These are phyloP conservation scores for Aspergillus awamori DNA, from an alignment of 2,329 filamentous ascomycete species.

Conservation along the genomic window DNA sequence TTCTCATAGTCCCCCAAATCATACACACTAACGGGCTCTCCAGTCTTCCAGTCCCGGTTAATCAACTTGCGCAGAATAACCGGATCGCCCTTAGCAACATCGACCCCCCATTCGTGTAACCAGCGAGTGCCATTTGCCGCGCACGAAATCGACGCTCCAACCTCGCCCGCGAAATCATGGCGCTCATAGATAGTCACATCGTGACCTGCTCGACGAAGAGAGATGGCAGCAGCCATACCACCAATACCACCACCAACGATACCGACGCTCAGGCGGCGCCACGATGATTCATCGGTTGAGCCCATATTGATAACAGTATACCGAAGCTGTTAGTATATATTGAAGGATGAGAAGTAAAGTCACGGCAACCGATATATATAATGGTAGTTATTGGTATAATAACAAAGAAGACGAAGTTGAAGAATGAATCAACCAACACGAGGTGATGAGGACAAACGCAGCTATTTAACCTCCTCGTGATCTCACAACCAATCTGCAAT, in stretches of 20 bases:
- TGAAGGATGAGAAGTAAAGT: not conserved
- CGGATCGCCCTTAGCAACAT: constrained; percentile 65
- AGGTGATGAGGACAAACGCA: too few relatives aligned
- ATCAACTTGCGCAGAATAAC: constrained; percentile 68
- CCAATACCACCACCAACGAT: constrained; percentile 59
- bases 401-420: too few relatives aligned
- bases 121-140: constrained; percentile 71
- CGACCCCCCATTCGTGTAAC: constrained; percentile 69
- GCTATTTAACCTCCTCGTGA: too few relatives aligned
- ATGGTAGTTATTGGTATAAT: too few relatives aligned
- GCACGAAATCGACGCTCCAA: constrained; percentile 68
- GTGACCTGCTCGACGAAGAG: constrained; percentile 58
- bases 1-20: constrained; percentile 66
- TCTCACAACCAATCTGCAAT: too few relatives aligned
- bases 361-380: too few relatives aligned
- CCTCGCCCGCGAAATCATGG: constrained; percentile 67
- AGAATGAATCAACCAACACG: too few relatives aligned
- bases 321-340: too few relatives aligned
- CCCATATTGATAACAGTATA: constrained; percentile 20
- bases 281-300: constrained; percentile 31
- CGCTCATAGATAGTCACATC: constrained; percentile 67
- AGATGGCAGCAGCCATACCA: constrained; percentile 55
- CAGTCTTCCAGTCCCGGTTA: constrained; percentile 70
- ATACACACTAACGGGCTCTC: constrained; percentile 66
- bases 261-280: constrained; percentile 51